Base-by-base conservation (phyloP, 139 green algal genomes). In the Eudorina sp. region DNA sequence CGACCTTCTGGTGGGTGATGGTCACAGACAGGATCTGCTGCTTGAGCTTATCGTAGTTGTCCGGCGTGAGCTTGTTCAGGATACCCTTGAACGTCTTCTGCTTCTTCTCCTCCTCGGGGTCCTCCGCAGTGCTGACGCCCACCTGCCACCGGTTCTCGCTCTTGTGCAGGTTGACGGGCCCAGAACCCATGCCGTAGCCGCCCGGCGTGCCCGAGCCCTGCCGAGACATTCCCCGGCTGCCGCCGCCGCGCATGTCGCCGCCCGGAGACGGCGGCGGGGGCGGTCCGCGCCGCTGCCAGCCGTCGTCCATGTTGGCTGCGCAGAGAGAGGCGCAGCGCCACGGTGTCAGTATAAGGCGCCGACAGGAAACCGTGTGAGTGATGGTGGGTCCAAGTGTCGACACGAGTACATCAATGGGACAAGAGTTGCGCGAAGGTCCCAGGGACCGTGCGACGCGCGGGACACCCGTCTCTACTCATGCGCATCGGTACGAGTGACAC, bases 11-110 rank as follows among this genome's bases (percentile, higher is more conserved):
- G 53, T 94, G 89, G n/a, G 90, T 90, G 91, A 99, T 98, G 40
- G 95, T 95, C 29, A 97, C 92, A 2, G 96, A 94, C 29, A 98
- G 73, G 58, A 99, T 94, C 93, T 98, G 94, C 84, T 82, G 68
- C 93, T 94, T 91, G 29, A 99, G 96, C 73, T 92, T 94, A 31
- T 98, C 97, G 89, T 98, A 99, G 90, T 99, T 99, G 83, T 99
- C 95, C 16, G 96, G 96, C n/a, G 98, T 99, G 70, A 99, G 94
- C 97, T 99, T 99, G 94, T 99, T 99, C 34, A 99, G 94, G 58
- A 98, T 92, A 46, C 89, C 93, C 95, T 98, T 99, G 92, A 99
- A 95, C 45, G 79, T 78, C 85, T 97, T 96, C 90, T 99, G 96
- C 90, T 96, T 96, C 90, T 94, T 95, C 90, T 98, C 95, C 92